Percentiles rank a stretch among this genome's conserved stretches.
Conservation (phyloP, 345 rosid genomes). For the Lagerstroemia speciosa region DNA sequence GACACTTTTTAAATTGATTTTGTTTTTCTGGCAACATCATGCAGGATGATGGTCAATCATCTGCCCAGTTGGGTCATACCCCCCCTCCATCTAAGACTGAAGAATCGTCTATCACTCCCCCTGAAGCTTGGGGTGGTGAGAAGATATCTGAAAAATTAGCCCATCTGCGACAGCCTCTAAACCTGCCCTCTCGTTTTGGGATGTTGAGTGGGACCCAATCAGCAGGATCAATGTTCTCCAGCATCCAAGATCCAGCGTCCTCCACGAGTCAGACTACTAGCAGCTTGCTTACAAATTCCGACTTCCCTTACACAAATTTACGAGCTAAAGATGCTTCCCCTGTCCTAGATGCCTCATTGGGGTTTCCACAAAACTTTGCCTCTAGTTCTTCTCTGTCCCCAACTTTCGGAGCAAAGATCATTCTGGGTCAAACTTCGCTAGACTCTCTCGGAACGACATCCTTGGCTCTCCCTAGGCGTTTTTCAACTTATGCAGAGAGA, state of each 20-base stretch:
- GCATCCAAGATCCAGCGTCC: constrained; percentile 51
- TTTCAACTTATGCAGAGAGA: constrained; percentile 78
- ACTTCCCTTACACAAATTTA: constrained; percentile 35
- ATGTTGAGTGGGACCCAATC: constrained; percentile 37
- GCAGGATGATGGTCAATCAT: constrained; percentile 59
- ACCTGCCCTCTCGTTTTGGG: constrained; percentile 57
- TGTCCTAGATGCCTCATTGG: constrained; percentile 40
- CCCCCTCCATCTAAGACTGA: constrained; percentile 69
- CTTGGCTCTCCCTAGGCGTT: constrained; percentile 46
- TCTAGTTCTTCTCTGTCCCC: constrained; percentile 39
- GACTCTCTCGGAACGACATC: constrained; percentile 49
- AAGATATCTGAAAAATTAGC: constrained; percentile 60
- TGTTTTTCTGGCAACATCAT: constrained; percentile 1
- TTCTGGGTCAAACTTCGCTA: constrained; percentile 32
- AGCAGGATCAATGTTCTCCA: constrained; percentile 58
- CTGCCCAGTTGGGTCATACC: constrained; percentile 32
- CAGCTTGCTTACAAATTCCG: constrained; percentile 30
- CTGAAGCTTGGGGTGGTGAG: constrained; percentile 99
- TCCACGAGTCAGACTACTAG: constrained; percentile 41
- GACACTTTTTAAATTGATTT: background rate
- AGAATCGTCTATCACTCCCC: constrained; percentile 77
- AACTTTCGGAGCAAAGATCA: constrained; percentile 35
- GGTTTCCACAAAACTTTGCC: constrained; percentile 43
- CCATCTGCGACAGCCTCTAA: constrained; percentile 39
- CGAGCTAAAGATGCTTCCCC: constrained; percentile 40